phyloP scores from a whole-genome alignment of 2,329 filamentous ascomycete species.

The Trichoderma sp. region DNA sequence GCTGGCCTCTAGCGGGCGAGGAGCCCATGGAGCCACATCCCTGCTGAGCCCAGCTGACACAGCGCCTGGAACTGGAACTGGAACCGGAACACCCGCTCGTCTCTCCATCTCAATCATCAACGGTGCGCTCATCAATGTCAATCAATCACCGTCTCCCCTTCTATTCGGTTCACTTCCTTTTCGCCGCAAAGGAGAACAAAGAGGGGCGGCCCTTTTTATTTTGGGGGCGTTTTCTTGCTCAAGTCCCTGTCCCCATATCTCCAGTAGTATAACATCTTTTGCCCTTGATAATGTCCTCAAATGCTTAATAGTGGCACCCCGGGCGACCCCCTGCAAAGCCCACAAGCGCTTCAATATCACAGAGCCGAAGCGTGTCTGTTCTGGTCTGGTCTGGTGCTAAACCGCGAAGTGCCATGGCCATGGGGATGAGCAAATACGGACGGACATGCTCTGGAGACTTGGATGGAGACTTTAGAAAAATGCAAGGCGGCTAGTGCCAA shows the following conservation, averaged over 20 bases:
- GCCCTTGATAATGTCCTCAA: background rate
- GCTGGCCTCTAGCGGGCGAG: background rate
- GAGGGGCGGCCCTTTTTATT: background rate
- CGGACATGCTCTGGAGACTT: background rate
- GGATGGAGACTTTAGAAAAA: background rate
- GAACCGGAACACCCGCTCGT: background rate
- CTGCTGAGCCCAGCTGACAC: constrained; percentile 21
- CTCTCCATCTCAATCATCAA: too few relatives aligned
- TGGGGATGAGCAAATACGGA: background rate
- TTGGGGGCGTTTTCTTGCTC: background rate
- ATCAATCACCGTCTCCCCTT: too few relatives aligned
- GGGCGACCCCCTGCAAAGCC: background rate
- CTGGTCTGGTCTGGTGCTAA: background rate
- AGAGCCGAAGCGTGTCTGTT: background rate
- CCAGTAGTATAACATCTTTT: background rate
- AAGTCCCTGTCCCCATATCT: background rate
- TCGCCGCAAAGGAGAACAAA: background rate
- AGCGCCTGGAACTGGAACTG: constrained; percentile 18
- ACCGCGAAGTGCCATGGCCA: background rate
- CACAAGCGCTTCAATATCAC: background rate
- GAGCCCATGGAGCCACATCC: constrained; percentile 12
- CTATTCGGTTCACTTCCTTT: background rate
- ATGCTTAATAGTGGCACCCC: background rate
- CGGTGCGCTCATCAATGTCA: too few relatives aligned
- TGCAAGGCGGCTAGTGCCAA: background rate